Evolutionary conservation across 306 rosid genomes (phyloP), one percentile per base, ranked within the genome.

Genomic region (Lagenaria siceraria): DNA sequence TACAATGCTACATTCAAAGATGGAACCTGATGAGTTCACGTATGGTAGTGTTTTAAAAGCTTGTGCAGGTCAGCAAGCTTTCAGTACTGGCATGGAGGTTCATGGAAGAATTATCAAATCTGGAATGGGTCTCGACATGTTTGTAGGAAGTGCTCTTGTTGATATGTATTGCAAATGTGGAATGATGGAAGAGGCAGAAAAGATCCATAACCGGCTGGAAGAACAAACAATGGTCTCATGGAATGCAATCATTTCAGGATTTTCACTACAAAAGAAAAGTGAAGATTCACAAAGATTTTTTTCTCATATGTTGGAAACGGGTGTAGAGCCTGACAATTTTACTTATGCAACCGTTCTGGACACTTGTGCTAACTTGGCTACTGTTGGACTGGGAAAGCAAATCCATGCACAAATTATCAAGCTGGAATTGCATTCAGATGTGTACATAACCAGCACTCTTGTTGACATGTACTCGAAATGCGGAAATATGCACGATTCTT

Each of bases 401-500:
- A 87, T 93, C 76, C 98, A 93, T 81, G 92, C 90, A 48, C 95
- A 89, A 82, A 81, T 88, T 38, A 84, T 91, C 78, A 93, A 91
- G 90, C 83, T 85, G 42, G 84, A 89, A 80, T 77, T 90, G 86
- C 90, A 84, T 8, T 84, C 91, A 54, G 96, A 93, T 80, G 90
- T 78, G 42, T 93, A 88, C 59, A 81, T 93, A 80, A 80, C 90
- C 49, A 91, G 91, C 85, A 91, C 98, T 55, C 91, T 93, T 18
- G 96, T 93, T 38, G 98, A 91, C 77, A 91, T 91, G 97, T 93
- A 93, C 82, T 87, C 98, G 19, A 93, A 93, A 74, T 93, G 97
- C 72, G 98, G 98, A 77, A 78, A 87, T 82, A 81, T 93, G 93
- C 90, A 81, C 77, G 98, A 91, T 68, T 85, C 96, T 49, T 78